phyloP scores from a whole-genome alignment of 2,329 filamentous ascomycete genomes.

The Colletotrichum theobromicola region DNA sequence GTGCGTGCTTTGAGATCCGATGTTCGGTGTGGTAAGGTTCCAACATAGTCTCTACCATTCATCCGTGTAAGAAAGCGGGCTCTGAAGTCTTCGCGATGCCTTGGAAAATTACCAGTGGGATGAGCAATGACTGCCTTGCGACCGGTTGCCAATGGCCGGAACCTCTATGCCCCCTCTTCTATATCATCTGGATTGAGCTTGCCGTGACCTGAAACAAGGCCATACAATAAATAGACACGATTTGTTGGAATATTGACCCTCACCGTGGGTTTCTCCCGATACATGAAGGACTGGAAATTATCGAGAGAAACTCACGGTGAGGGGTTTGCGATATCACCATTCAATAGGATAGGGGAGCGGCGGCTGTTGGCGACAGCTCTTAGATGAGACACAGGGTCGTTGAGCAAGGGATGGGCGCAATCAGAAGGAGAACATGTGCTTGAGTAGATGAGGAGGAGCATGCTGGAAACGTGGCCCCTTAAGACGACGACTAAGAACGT shows the following conservation, averaged over 20 bases:
- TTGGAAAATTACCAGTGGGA: conserved; percentile 21
- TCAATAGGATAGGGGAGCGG: background rate
- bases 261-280: no score
- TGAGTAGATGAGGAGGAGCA: background rate
- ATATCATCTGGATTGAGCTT: conserved; percentile 16
- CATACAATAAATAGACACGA: background rate
- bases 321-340: background rate
- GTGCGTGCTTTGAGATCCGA: conserved; percentile 5
- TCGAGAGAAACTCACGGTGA: background rate
- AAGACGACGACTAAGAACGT: background rate
- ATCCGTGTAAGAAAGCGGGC: background rate
- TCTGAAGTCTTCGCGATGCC: conserved; percentile 1
- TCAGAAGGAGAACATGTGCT: background rate
- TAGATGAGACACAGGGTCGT: background rate
- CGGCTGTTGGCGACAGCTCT: background rate
- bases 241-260: no score
- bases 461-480: background rate
- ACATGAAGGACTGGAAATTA: no score
- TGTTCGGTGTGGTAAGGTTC: background rate
- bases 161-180: background rate
- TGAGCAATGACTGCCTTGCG: conserved; percentile 15
- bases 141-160: conserved; percentile 12
- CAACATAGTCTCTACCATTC: conserved; percentile 1
- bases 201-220: conserved; percentile 14
- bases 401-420: background rate